Evolutionary conservation across 176 grass and related monocot species (phyloP).

Genomic region (Poa pratensis): DNA sequence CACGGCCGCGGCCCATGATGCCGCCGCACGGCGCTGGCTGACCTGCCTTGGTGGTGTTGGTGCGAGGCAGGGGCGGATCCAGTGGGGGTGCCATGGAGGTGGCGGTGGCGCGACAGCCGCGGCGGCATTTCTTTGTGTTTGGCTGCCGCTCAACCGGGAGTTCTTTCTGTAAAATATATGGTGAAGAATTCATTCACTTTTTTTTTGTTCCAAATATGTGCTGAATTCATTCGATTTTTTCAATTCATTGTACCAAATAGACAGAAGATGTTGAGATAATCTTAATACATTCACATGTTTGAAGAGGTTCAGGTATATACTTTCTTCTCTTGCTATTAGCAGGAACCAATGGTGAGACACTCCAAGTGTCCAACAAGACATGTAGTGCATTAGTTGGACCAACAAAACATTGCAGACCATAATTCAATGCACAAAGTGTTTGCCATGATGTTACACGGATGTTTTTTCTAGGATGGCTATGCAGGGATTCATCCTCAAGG

Average conservation of each 20-base stretch:
- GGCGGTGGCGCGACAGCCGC: neutral
- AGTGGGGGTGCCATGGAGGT: too few relatives aligned
- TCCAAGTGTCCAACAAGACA: too few relatives aligned
- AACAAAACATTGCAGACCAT: too few relatives aligned
- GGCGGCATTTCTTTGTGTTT: neutral
- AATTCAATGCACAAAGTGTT: neutral
- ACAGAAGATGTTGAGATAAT: too few relatives aligned
- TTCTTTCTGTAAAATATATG: neutral
- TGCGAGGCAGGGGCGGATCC: too few relatives aligned
- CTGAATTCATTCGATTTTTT: neutral
- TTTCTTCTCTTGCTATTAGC: too few relatives aligned
- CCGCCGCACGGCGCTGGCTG: constrained; percentile 6
- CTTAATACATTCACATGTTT: too few relatives aligned
- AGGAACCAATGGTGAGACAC: too few relatives aligned
- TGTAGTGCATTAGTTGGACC: neutral
- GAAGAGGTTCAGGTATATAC: too few relatives aligned
- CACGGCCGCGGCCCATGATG: constrained; percentile 57
- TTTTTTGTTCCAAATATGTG: neutral
- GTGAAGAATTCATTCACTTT: neutral
- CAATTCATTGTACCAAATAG: neutral
- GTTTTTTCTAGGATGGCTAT: too few relatives aligned
- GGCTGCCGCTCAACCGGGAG: neutral
- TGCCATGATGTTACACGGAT: neutral
- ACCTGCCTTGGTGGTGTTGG: neutral
- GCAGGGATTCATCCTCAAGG: too few relatives aligned